phyloP scores from a whole-genome alignment of 441 rosid species.

The Arabidopsis hybrid region DNA sequence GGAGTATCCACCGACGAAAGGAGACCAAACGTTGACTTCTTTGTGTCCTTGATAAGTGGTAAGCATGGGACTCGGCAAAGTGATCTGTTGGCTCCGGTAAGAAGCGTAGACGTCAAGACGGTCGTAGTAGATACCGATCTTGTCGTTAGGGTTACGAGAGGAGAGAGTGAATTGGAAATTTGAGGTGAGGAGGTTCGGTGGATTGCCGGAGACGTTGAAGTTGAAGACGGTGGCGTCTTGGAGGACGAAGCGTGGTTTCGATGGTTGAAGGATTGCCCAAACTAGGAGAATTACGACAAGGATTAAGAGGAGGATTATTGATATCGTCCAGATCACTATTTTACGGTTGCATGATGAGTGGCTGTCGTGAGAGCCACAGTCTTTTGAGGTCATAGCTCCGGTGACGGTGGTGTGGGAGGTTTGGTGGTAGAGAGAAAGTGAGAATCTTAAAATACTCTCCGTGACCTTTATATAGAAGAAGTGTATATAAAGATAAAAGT shows the following conservation, averaged over 20 bases:
- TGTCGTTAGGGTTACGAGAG: conserved; percentile 74
- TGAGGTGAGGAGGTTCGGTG: conserved; percentile 68
- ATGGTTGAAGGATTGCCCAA: conserved; percentile 69
- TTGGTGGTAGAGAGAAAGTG: conserved; percentile 2
- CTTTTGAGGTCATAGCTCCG: conserved; percentile 39
- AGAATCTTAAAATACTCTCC: not conserved
- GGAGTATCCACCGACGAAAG: conserved; percentile 57
- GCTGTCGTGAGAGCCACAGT: conserved; percentile 37
- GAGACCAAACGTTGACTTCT: conserved; percentile 80
- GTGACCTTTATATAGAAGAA: conserved; percentile 13
- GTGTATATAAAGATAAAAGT: not conserved
- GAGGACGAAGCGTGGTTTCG: conserved; percentile 78
- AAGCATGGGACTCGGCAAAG: conserved; percentile 55
- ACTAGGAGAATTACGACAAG: conserved; percentile 53
- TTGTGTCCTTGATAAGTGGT: conserved; percentile 67
- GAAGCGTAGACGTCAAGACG: conserved; percentile 68
- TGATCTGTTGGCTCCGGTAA: conserved; percentile 78
- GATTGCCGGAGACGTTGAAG: conserved; percentile 66
- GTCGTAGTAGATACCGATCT: conserved; percentile 83
- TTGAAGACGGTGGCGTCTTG: conserved; percentile 83
- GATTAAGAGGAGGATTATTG: conserved; percentile 49
- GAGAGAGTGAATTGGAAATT: conserved; percentile 73
- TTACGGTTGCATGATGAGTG: conserved; percentile 14
- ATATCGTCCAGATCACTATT: conserved; percentile 34
- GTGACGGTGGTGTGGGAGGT: not conserved